These are phyloP conservation scores for Plasmodium vinckei DNA, from an alignment of 169 alveolate species.

Conservation along the genomic window DNA sequence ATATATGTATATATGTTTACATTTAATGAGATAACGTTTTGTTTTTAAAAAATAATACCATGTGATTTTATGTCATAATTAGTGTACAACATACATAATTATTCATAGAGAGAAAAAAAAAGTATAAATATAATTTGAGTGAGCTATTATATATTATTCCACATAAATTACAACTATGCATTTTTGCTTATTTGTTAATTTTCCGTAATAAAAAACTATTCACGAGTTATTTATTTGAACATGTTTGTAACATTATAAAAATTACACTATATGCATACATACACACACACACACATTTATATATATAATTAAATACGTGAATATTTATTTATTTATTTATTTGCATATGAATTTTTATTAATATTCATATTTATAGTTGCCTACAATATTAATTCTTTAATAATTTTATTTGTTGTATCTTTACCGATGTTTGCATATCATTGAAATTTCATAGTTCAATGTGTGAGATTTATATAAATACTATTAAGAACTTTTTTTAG, in stretches of 20 bases:
- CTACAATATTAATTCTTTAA: slow-evolving; percentile 38
- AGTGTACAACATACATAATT: slow-evolving; percentile 10
- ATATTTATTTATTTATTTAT: slow-evolving; percentile 7
- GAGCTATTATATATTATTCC: not conserved
- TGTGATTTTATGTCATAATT: slow-evolving; percentile 34
- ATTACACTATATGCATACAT: slow-evolving; percentile 6
- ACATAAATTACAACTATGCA: slow-evolving; percentile 14
- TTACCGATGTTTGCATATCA: slow-evolving; percentile 62
- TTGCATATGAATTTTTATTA: not conserved
- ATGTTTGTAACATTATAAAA: slow-evolving; percentile 19
- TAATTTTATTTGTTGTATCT: slow-evolving; percentile 53
- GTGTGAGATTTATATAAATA: slow-evolving; percentile 15
- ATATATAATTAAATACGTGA: slow-evolving; percentile 6
- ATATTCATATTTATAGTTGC: too few species aligned
- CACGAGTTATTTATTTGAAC: slow-evolving; percentile 21
- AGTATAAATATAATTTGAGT: slow-evolving; percentile 11
- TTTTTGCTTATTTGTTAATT: slow-evolving; percentile 70
- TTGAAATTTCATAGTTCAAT: slow-evolving; percentile 21
- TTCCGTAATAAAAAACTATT: slow-evolving; percentile 39
- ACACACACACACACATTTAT: not conserved
- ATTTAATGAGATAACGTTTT: slow-evolving; percentile 30
- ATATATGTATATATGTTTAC: slow-evolving; percentile 19
- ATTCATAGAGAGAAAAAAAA: slow-evolving; percentile 14
- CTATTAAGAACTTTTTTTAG: slow-evolving; percentile 14
- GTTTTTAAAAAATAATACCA: slow-evolving; percentile 53